phyloP scores from a whole-genome alignment of 257 asterid species.

The Gentiana dahurica region DNA sequence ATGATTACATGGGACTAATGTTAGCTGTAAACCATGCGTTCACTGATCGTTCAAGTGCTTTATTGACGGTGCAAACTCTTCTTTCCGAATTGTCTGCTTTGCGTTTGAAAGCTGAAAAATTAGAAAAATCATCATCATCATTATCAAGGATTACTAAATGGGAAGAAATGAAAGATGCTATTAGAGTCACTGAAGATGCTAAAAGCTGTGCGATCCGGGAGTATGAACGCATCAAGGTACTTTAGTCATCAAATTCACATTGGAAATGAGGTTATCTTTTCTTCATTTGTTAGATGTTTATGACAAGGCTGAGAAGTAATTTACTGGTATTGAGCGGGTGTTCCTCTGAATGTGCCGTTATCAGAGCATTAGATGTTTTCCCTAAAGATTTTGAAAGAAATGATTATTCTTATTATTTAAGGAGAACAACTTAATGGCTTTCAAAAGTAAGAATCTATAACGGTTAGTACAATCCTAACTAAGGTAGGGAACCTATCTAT shows the following conservation, averaged over 20 bases:
- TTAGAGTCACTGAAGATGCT: constrained; percentile 82
- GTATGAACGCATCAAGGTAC: constrained; percentile 90
- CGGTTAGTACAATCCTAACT: too few relatives aligned
- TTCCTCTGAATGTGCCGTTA: not conserved
- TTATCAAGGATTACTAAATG: constrained; percentile 50
- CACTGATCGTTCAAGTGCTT: constrained; percentile 91
- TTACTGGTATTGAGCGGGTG: not conserved
- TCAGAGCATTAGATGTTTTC: too few relatives aligned
- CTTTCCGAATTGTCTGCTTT: constrained; percentile 76
- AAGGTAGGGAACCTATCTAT: too few relatives aligned
- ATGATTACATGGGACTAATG: constrained; percentile 88
- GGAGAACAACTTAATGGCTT: too few relatives aligned
- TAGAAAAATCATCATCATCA: constrained; percentile 64
- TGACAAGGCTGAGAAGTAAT: not conserved
- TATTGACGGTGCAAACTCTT: constrained; percentile 91
- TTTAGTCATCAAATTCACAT: not conserved
- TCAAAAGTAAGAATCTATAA: too few relatives aligned
- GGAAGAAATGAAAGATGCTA: constrained; percentile 69
- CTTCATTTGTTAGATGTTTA: constrained; percentile 2
- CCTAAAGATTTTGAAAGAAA: too few relatives aligned
- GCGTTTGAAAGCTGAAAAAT: constrained; percentile 72
- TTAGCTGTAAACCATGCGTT: constrained; percentile 69
- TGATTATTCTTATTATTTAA: too few relatives aligned
- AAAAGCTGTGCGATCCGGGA: constrained; percentile 71
- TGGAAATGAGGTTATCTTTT: constrained; percentile 10